Base-by-base conservation (phyloP, 257 asterid genomes). In the Solanum appendiculatum region DNA sequence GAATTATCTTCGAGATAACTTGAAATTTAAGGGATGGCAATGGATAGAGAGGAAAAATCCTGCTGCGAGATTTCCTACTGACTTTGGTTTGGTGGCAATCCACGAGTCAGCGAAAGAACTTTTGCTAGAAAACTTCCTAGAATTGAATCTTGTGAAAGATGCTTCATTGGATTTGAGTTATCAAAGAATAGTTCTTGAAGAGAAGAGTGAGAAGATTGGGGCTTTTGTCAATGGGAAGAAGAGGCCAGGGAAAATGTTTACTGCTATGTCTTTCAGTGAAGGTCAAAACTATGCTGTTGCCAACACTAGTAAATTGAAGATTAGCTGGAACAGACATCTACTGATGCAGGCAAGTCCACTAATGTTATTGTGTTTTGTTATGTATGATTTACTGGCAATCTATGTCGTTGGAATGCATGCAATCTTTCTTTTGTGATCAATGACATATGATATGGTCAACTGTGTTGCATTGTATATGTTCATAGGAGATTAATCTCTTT, bases 191-290 rank as follows among this genome's bases (percentile, higher is more conserved):
- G 88, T 93, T 90, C 94, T 95, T 46, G 92, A 86, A 80, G 92
- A 94, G 78, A 86, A 85, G 37, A 44, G 25, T 86, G 85, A 63
- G 25, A 89, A 91, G 86, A 33, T 7, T 82, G 98, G 98, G 82
- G 89, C 93, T 33, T 94, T 95, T 87, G 91, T 73, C 14, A 92
- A 93, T 90, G 97, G 94, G 66, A 89, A 91, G 91, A 97, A 95
- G 90, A 94, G 95, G 91, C 95, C 98, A 0, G 98, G 98, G 29
- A 97, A 97, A 94, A 94, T 97, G 83, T 97, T 97, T 91, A 94
- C 98, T 3, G 87, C 95, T n/a, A 94, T 95, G 98, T 95, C 99
- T 33, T 97, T 97, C 86, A 89, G 86, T 74, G 98, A 92, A 86
- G 88, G 86, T 88, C 82, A 82, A 12, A 23, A 54, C 42, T 82